Evolutionary conservation across 495 filamentous ascomycete species (phyloP).

Genomic region (Podospora australis): DNA sequence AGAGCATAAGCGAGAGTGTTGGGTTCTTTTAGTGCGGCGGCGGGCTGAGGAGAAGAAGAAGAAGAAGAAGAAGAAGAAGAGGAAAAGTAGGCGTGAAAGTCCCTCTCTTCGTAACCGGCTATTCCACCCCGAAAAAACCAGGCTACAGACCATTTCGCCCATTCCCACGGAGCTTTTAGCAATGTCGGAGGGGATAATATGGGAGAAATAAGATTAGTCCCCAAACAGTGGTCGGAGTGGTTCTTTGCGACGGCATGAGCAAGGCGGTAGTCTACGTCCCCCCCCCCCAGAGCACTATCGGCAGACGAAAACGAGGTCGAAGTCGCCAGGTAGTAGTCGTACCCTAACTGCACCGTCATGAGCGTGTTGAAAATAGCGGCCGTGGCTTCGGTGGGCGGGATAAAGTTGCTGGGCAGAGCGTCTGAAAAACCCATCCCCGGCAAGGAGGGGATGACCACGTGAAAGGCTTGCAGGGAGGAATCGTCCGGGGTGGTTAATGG

Average conservation of each 20-base stretch:
- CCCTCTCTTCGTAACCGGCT: slow-evolving; percentile 35
- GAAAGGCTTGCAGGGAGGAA: slow-evolving; percentile 49
- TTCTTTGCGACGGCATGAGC: slow-evolving; percentile 48
- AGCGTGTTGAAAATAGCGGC: slow-evolving; percentile 56
- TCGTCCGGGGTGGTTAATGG: slow-evolving; percentile 44
- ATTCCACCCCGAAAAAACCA: slow-evolving; percentile 32
- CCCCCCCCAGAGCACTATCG: no score
- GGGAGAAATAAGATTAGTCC: slow-evolving; percentile 55
- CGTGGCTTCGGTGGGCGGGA: slow-evolving; percentile 49
- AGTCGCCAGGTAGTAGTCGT: slow-evolving; percentile 54
- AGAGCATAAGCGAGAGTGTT: slow-evolving; percentile 47
- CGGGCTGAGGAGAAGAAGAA: neutral
- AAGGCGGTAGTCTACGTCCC: slow-evolving; percentile 49
- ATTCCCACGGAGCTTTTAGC: slow-evolving; percentile 27
- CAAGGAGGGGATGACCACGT: slow-evolving; percentile 63
- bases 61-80: neutral
- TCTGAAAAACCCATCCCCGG: slow-evolving; percentile 69
- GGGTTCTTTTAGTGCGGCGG: slow-evolving; percentile 28
- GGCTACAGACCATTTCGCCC: slow-evolving; percentile 40
- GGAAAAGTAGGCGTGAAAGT: slow-evolving; percentile 20
- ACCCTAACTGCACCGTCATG: slow-evolving; percentile 57
- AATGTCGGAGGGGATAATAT: slow-evolving; percentile 29
- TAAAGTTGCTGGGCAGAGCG: slow-evolving; percentile 45
- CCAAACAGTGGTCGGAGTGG: slow-evolving; percentile 50
- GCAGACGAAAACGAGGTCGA: slow-evolving; percentile 28